Evolutionary conservation across 768 basidiomycete species (phyloP).

Genomic region (Boletus pseudopeckii): DNA sequence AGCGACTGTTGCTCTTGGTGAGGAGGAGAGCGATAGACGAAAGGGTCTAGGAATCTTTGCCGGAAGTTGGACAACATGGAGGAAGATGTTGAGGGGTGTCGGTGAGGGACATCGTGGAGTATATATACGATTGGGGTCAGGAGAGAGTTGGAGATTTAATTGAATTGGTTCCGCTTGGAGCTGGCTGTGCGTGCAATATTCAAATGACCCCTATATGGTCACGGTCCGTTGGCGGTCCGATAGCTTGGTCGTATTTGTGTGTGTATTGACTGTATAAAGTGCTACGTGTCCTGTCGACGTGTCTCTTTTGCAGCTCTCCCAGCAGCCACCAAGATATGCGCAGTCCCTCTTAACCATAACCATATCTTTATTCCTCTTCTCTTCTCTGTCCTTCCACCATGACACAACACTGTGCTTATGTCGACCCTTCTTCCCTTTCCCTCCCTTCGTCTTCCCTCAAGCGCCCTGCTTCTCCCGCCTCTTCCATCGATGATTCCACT

Average conservation of each 20-base stretch:
- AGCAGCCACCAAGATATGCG: slow-evolving; percentile 19
- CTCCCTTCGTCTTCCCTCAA: slow-evolving; percentile 34
- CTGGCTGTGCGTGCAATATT: too few relatives aligned
- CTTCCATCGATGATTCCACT: slow-evolving; percentile 14
- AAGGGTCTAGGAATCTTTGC: neutral
- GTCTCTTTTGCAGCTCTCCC: slow-evolving; percentile 12
- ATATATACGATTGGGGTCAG: slow-evolving; percentile 4
- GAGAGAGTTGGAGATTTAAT: neutral
- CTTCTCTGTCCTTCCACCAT: slow-evolving; percentile 10
- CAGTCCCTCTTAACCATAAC: slow-evolving; percentile 17
- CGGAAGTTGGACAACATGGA: slow-evolving; percentile 15
- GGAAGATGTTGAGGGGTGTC: neutral
- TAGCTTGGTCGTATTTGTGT: slow-evolving; percentile 22
- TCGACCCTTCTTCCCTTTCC: slow-evolving; percentile 39
- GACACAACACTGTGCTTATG: slow-evolving; percentile 29
- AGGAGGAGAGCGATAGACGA: neutral
- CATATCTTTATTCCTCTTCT: slow-evolving; percentile 15
- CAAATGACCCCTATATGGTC: too few relatives aligned
- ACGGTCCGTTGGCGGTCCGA: neutral
- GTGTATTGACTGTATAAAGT: slow-evolving; percentile 29
- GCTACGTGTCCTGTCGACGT: slow-evolving; percentile 30
- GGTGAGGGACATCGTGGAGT: neutral
- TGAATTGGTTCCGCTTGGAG: neutral
- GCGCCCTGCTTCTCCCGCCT: slow-evolving; percentile 28
- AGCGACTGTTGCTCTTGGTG: neutral